Base-by-base conservation (phyloP, 345 rosid genomes). In the Citrus mangshanensis region DNA sequence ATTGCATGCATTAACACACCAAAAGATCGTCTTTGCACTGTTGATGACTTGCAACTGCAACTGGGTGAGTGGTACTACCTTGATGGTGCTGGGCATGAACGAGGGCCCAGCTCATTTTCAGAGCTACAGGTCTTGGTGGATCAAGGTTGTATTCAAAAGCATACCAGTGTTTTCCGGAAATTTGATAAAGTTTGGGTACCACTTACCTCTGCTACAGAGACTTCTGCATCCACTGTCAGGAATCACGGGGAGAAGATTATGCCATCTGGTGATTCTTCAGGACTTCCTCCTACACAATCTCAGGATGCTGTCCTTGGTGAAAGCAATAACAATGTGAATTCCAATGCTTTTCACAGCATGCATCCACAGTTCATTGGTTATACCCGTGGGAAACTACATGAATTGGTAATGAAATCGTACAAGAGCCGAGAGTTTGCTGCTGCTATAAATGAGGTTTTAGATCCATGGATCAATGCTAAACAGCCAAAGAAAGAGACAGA, bases 311-410 rank as follows among this genome's bases (percentile, higher is more conserved):
- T 78, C 63, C 60, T 37, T 72, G 68, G 78, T 81, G 87, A 83
- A 76, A 72, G 80, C 80, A 86, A 82, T 51, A 81, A 46, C 65
- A 74, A 61, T 75, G 61, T 70, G 79, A 78, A 72, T 77, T 79
- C 82, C 68, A 72, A 82, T 82, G 83, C 81, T 27, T 93, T 97
- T 80, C 94, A 94, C 77, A 81, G 82, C 74, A 74, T 82, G 82
- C 95, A 97, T 69, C 99, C 99, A 35, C 99, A 97, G 82, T 97
- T 94, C 80, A 86, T 94, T 80, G 99, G 98, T 79, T 97, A 86
- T 84, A 92, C 91, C 81, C 89, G 95, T 73, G 98, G 98, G 77
- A 94, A 91, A 86, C 93, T 97, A 69, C 98, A 97, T 87, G 95
- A 91, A 80, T 82, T 97, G 89, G 95, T 94, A 55, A 97, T 97